These are phyloP conservation scores for Agarophyton chilense DNA, from an alignment of 23 red algal species.

Conservation along the genomic window DNA sequence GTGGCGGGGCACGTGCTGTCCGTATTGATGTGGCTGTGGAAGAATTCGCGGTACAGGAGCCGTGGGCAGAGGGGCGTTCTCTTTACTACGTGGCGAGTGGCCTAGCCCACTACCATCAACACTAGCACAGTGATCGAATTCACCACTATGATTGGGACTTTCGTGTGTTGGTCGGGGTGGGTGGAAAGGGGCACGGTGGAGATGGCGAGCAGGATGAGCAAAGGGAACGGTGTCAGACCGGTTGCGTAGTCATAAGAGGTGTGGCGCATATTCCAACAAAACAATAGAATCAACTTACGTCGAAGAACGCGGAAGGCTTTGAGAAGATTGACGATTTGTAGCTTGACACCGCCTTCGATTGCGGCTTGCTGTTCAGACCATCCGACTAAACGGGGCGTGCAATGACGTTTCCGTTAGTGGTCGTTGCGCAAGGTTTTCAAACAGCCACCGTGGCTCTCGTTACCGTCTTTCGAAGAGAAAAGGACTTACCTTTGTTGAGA, in stretches of 20 bases:
- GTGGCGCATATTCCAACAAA: neutral
- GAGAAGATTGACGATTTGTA: constrained; percentile 69
- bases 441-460: constrained; percentile 6
- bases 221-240: neutral
- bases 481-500: constrained; percentile 46
- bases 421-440: neutral
- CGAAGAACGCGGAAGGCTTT: constrained; percentile 58
- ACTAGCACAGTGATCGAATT: constrained; percentile 57
- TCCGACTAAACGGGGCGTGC: constrained; percentile 13
- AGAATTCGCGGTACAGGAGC: neutral
- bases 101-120: constrained; percentile 58
- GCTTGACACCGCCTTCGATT: constrained; percentile 58
- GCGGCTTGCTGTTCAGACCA: constrained; percentile 66
- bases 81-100: constrained; percentile 15
- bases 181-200: no score
- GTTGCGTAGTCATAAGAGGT: neutral
- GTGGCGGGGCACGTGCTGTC: neutral
- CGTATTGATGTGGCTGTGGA: constrained; percentile 4
- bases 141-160: constrained; percentile 67
- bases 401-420: constrained; percentile 4
- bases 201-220: neutral
- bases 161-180: no score
- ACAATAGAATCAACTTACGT: constrained; percentile 32
- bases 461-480: neutral
- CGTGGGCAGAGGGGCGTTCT: neutral